Percentiles rank a stretch among this genome's conserved stretches.
These are phyloP conservation scores for Neofusicoccum sp. DNA, from an alignment of 2,329 filamentous ascomycete genomes.

Conservation along the genomic window DNA sequence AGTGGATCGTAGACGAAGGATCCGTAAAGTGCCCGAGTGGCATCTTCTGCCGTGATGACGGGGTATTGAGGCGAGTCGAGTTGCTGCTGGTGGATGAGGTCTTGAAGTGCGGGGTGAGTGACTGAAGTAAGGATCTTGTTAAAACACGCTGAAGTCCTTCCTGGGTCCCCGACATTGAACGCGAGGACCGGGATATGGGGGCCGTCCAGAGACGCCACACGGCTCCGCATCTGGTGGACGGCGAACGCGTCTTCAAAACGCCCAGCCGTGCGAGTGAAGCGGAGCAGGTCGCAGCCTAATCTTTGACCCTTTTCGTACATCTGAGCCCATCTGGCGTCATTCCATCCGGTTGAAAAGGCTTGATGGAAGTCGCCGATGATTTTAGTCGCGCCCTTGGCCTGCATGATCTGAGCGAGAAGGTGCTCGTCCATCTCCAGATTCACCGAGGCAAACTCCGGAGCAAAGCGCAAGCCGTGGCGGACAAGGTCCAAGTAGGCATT, in stretches of 20 bases:
- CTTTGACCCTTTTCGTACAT: conserved; percentile 58
- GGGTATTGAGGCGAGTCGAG: conserved; percentile 26
- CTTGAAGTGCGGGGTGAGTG: conserved; percentile 36
- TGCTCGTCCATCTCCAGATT: conserved; percentile 45
- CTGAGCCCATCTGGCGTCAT: conserved; percentile 53
- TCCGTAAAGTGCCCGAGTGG: conserved; percentile 64
- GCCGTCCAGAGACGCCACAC: conserved; percentile 45
- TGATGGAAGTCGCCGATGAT: conserved; percentile 59
- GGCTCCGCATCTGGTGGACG: conserved; percentile 55
- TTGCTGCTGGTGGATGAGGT: not conserved
- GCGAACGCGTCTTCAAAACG: conserved; percentile 63
- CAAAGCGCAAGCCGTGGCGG: conserved; percentile 59
- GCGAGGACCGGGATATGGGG: conserved; percentile 56
- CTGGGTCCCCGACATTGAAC: conserved; percentile 64
- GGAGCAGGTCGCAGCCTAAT: conserved; percentile 60
- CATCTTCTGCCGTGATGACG: conserved; percentile 60
- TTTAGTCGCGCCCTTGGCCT: conserved; percentile 55
- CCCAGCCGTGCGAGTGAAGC: conserved; percentile 58
- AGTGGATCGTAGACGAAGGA: conserved; percentile 67
- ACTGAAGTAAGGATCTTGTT: conserved; percentile 65
- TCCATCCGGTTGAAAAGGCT: conserved; percentile 53
- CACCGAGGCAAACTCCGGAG: conserved; percentile 59
- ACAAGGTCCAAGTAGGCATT: conserved; percentile 56
- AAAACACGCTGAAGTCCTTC: conserved; percentile 64
- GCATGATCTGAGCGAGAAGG: conserved; percentile 50